Evolutionary conservation across 129 eudicot genomes (phyloP).

Genomic region (Chrysanthemum seticuspe): DNA sequence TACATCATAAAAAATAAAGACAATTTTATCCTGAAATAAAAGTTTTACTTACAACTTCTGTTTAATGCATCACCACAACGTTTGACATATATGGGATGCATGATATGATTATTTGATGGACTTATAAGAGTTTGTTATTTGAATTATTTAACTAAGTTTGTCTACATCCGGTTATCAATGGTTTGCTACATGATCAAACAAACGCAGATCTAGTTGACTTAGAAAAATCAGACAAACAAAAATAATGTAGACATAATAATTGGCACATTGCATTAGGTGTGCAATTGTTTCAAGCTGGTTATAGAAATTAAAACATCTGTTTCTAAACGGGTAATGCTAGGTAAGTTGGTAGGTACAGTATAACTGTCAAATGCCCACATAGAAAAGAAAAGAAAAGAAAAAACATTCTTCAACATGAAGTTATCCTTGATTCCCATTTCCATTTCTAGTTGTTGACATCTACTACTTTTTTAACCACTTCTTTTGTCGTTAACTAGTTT

Average conservation of each 20-base stretch:
- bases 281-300: conserved; percentile 38
- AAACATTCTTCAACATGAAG: conserved; percentile 36
- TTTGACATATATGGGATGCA: too few species aligned
- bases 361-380: conserved; percentile 16
- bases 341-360: conserved; percentile 20
- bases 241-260: conserved; percentile 1
- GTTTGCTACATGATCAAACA: background rate
- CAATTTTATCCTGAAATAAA: too few species aligned
- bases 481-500: conserved; percentile 4
- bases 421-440: conserved; percentile 17
- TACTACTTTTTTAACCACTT: conserved; percentile 23
- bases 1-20: too few species aligned
- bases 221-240: background rate
- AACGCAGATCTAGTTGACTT: background rate
- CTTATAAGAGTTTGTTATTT: too few species aligned
- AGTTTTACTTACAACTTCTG: too few species aligned
- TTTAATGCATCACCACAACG: too few species aligned
- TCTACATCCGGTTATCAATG: too few species aligned
- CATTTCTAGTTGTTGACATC: conserved; percentile 18
- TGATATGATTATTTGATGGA: too few species aligned
- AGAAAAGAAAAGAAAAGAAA: background rate
- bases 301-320: conserved; percentile 28
- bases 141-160: too few species aligned
- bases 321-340: conserved; percentile 22
- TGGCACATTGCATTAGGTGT: conserved; percentile 23